Conservation (phyloP, 2,329 filamentous ascomycete species). For the Penicillium sp. region DNA sequence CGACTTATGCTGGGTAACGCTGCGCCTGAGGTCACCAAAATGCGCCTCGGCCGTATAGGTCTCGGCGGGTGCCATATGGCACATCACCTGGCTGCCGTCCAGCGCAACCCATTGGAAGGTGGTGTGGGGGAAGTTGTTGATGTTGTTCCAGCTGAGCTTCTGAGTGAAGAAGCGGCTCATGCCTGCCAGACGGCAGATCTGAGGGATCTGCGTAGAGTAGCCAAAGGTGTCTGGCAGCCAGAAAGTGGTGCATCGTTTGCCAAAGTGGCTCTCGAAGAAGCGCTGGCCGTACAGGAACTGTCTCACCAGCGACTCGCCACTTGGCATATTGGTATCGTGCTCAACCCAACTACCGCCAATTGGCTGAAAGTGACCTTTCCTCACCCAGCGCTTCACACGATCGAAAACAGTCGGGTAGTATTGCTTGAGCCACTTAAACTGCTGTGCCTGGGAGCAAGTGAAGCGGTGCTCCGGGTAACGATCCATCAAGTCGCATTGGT, state of each 20-base stretch:
- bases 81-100: conserved; percentile 93
- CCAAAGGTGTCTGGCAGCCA: conserved; percentile 99
- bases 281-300: conserved; percentile 96
- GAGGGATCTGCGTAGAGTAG: conserved; percentile 91
- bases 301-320: conserved; percentile 86
- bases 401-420: conserved; percentile 86
- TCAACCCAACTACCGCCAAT: conserved; percentile 99
- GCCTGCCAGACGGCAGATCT: conserved; percentile 87
- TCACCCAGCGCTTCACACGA: conserved; percentile 86
- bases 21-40: conserved; percentile 90
- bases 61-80: conserved; percentile 94
- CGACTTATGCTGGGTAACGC: conserved; percentile 88
- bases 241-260: conserved; percentile 82
- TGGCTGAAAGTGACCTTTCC: conserved; percentile 85
- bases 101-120: conserved; percentile 98
- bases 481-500: conserved; percentile 93
- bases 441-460: conserved; percentile 88
- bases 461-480: conserved; percentile 92
- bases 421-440: conserved; percentile 95
- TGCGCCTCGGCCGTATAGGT: conserved; percentile 94
- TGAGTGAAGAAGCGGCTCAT: conserved; percentile 98
- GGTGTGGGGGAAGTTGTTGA: conserved; percentile 97
- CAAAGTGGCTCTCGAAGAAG: conserved; percentile 91
- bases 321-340: conserved; percentile 96
- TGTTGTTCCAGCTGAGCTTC: conserved; percentile 99